phyloP scores from a whole-genome alignment of 345 rosid genomes.

The Bruguiera sexangula region DNA sequence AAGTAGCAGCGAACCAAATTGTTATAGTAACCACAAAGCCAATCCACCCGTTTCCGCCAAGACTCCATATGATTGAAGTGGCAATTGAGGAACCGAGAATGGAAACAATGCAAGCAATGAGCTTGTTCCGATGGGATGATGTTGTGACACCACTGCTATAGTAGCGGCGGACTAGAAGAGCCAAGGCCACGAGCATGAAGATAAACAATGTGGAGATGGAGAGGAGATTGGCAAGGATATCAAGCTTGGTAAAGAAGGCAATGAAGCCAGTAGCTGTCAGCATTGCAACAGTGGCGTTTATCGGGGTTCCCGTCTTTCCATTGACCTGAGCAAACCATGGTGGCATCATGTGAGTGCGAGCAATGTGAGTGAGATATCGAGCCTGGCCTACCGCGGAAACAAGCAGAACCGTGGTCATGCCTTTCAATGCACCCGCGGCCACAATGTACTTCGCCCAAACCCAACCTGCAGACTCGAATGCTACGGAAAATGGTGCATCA shows the following conservation, averaged over 20 bases:
- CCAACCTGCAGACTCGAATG: constrained; percentile 61
- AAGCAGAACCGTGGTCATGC: constrained; percentile 80
- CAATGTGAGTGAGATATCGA: constrained; percentile 84
- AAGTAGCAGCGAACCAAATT: constrained; percentile 17
- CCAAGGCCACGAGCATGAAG: constrained; percentile 19
- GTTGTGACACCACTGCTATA: constrained; percentile 16
- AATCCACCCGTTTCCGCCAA: constrained; percentile 13
- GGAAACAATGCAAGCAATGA: background rate
- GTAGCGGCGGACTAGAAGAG: constrained; percentile 23
- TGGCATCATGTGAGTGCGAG: constrained; percentile 85
- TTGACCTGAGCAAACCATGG: constrained; percentile 73
- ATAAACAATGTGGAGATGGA: constrained; percentile 49
- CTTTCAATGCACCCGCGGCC: constrained; percentile 68
- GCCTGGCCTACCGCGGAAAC: constrained; percentile 77
- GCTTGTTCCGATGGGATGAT: background rate
- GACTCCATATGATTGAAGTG: constrained; percentile 5
- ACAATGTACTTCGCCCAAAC: constrained; percentile 87
- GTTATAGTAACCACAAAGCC: constrained; percentile 14
- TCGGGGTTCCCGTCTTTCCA: constrained; percentile 63
- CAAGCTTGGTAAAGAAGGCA: constrained; percentile 70
- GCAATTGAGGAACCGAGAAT: constrained; percentile 18
- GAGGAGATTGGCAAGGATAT: constrained; percentile 51
- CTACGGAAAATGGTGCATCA: constrained; percentile 72
- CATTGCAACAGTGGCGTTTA: constrained; percentile 69
- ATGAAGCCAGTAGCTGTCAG: constrained; percentile 50